Percentiles rank a stretch among this genome's conserved stretches.
Evolutionary conservation across 176 grass and related monocot species (phyloP).

Genomic region (Paspalum notatum): DNA sequence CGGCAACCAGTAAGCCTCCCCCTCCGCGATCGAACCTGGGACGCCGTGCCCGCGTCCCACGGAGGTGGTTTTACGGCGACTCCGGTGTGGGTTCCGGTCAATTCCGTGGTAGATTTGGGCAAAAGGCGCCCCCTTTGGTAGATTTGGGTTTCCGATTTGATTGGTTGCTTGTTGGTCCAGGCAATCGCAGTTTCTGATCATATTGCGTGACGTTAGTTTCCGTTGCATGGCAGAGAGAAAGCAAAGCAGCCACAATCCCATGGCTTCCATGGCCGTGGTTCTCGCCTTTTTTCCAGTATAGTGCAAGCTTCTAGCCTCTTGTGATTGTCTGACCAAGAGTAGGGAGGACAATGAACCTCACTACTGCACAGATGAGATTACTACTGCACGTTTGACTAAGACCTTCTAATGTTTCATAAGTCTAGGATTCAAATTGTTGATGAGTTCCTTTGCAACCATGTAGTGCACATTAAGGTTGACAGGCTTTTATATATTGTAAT

Average conservation of each 20-base stretch:
- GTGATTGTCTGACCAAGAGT: background rate
- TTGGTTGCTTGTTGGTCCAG: background rate
- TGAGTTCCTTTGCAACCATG: background rate
- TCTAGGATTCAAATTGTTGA: background rate
- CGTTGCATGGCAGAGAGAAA: background rate
- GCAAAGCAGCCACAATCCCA: background rate
- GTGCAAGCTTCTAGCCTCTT: background rate
- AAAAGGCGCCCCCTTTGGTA: conserved; percentile 21
- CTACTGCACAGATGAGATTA: background rate
- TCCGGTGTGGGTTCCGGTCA: background rate
- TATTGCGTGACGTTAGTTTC: background rate
- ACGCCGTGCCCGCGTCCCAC: background rate
- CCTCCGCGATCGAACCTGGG: background rate
- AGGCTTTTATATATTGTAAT: background rate
- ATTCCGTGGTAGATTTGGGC: conserved; percentile 48
- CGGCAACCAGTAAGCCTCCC: conserved; percentile 77
- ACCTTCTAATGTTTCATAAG: background rate
- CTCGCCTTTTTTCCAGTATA: background rate
- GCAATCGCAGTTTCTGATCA: background rate
- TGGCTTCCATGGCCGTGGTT: background rate
- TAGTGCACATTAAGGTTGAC: background rate
- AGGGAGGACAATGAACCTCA: background rate
- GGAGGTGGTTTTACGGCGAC: background rate
- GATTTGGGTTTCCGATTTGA: conserved; percentile 16
- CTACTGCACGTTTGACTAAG: no score